Evolutionary conservation across 2,329 filamentous ascomycete genomes (phyloP).

Genomic region (Nectriaceae sp.): DNA sequence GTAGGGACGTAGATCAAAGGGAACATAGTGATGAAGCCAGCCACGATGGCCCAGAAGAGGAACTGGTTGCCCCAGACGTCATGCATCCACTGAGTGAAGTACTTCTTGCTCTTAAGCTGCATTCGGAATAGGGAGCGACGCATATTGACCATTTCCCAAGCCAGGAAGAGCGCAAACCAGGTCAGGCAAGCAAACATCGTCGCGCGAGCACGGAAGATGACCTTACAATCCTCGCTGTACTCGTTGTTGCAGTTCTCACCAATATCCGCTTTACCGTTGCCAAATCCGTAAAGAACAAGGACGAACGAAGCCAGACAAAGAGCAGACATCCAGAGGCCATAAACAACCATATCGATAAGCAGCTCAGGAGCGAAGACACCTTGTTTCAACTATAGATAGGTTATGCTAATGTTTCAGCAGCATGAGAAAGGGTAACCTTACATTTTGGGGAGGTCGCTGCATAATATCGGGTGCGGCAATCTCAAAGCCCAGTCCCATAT

Average conservation of each 20-base stretch:
- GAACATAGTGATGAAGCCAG: constrained; percentile 59
- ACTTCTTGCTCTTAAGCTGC: constrained; percentile 58
- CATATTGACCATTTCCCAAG: constrained; percentile 69
- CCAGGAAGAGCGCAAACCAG: constrained; percentile 68
- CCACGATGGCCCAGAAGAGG: constrained; percentile 49
- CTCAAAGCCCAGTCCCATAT: constrained; percentile 74
- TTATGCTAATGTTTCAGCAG: no score
- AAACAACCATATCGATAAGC: constrained; percentile 62
- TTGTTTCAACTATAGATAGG: no score
- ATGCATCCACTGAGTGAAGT: constrained; percentile 56
- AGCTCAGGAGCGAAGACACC: constrained; percentile 68
- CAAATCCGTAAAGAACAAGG: constrained; percentile 57
- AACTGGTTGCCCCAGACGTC: constrained; percentile 60
- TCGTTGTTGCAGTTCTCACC: constrained; percentile 59
- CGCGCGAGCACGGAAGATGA: constrained; percentile 64
- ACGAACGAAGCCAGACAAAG: constrained; percentile 60
- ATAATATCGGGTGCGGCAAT: constrained; percentile 67
- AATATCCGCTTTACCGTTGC: constrained; percentile 57
- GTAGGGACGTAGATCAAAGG: constrained; percentile 69
- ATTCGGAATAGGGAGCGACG: constrained; percentile 65
- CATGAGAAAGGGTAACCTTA: no score
- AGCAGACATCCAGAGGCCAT: constrained; percentile 64
- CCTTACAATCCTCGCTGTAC: constrained; percentile 53
- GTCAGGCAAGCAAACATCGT: constrained; percentile 68
- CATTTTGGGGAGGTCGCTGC: constrained; percentile 60